phyloP scores from a whole-genome alignment of 2,329 filamentous ascomycete genomes.

The Aulographum hederae region DNA sequence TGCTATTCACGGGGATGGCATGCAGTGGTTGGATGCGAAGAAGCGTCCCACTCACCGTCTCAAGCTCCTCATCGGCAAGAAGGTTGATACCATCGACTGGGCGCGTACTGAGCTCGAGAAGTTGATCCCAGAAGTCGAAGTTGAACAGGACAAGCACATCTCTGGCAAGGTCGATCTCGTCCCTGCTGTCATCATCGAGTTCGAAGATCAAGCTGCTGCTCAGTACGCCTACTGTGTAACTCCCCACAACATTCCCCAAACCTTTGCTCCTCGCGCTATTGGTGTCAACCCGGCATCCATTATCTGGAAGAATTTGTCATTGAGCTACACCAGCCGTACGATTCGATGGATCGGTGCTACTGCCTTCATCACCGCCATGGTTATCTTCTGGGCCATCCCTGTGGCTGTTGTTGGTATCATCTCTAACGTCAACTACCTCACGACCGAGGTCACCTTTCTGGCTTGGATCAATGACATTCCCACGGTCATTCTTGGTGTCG shows the following conservation, averaged over 20 bases:
- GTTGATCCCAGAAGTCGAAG: constrained; percentile 53
- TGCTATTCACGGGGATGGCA: constrained; percentile 18
- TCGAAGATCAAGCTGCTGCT: constrained; percentile 62
- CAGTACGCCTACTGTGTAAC: constrained; percentile 70
- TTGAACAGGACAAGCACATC: constrained; percentile 48
- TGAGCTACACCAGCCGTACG: constrained; percentile 75
- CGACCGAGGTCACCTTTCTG: constrained; percentile 18
- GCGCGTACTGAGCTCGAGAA: constrained; percentile 60
- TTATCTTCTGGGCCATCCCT: constrained; percentile 73
- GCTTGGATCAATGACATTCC: constrained; percentile 24
- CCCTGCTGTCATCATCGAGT: constrained; percentile 80
- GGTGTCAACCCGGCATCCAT: constrained; percentile 69
- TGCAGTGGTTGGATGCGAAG: constrained; percentile 21
- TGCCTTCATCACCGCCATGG: constrained; percentile 55
- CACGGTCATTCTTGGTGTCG: constrained; percentile 20
- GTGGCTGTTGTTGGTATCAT: constrained; percentile 68
- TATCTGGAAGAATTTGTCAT: constrained; percentile 69
- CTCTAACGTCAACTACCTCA: constrained; percentile 63
- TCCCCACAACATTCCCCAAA: constrained; percentile 72
- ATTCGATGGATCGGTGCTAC: constrained; percentile 51
- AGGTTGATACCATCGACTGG: constrained; percentile 69
- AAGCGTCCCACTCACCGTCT: constrained; percentile 21
- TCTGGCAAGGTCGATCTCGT: constrained; percentile 41
- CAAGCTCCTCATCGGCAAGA: constrained; percentile 22
- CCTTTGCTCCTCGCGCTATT: constrained; percentile 71